A percentile compares a stretch with the other conserved stretches of the same genome.
These are phyloP conservation scores for Gynostemma pentaphyllum DNA, from an alignment of 306 rosid genomes.

Conservation along the genomic window DNA sequence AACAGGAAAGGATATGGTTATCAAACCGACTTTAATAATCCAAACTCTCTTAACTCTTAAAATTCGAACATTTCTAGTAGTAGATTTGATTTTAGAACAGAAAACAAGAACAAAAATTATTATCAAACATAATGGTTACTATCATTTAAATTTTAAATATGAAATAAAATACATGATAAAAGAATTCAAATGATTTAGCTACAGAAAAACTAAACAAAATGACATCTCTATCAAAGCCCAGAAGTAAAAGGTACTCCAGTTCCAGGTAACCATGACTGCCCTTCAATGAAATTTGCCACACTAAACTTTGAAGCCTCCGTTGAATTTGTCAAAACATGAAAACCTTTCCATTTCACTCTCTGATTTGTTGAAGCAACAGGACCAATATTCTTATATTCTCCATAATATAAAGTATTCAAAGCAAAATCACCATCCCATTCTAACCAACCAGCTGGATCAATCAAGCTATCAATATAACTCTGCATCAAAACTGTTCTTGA, in stretches of 20 bases:
- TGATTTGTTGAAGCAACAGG: constrained; percentile 27
- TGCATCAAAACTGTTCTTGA: constrained; percentile 32
- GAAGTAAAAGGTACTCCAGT: constrained; percentile 33
- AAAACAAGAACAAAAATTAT: too few relatives aligned
- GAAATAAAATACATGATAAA: background rate
- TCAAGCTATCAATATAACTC: constrained; percentile 21
- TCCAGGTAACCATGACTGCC: constrained; percentile 34
- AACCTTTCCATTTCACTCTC: constrained; percentile 46
- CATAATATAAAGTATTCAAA: constrained; percentile 34
- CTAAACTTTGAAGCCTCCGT: constrained; percentile 30
- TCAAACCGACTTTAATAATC: too few relatives aligned
- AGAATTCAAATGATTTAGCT: background rate
- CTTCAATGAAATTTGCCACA: constrained; percentile 27
- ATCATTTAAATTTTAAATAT: background rate
- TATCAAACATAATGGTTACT: too few relatives aligned
- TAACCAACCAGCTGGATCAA: constrained; percentile 46
- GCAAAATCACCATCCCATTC: constrained; percentile 47
- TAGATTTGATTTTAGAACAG: too few relatives aligned
- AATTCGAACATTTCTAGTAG: too few relatives aligned
- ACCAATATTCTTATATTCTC: constrained; percentile 40
- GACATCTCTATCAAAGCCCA: constrained; percentile 11
- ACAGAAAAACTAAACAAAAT: background rate
- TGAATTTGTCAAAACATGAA: constrained; percentile 21
- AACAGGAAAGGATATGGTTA: too few relatives aligned
- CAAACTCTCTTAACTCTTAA: too few relatives aligned